A percentile compares a stretch with the other conserved stretches of the same genome.
Evolutionary conservation across 805 yeast genomes (phyloP).

Genomic region (Starmerella stigmatis): DNA sequence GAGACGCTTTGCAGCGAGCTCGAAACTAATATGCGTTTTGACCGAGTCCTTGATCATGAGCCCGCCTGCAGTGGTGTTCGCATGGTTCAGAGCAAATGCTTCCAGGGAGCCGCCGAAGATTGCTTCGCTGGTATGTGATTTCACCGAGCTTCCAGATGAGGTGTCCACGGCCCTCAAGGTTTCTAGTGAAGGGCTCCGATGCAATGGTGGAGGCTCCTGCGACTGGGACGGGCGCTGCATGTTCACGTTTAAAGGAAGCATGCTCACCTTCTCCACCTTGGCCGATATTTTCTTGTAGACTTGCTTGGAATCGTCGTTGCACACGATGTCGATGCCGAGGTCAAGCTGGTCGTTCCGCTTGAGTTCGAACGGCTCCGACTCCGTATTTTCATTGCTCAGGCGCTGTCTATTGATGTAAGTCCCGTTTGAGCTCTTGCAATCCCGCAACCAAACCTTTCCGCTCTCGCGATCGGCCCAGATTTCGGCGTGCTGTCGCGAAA

Average conservation of each 20-base stretch:
- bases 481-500: slow-evolving; percentile 90
- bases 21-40: slow-evolving; percentile 27
- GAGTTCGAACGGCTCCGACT: slow-evolving; percentile 46
- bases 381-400: slow-evolving; percentile 48
- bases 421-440: slow-evolving; percentile 87
- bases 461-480: slow-evolving; percentile 55
- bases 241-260: slow-evolving; percentile 37
- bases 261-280: slow-evolving; percentile 59
- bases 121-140: slow-evolving; percentile 20
- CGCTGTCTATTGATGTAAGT: slow-evolving; percentile 76
- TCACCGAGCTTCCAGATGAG: neutral
- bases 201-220: slow-evolving; percentile 6
- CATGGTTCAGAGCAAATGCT: slow-evolving; percentile 30
- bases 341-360: slow-evolving; percentile 80
- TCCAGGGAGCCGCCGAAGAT: slow-evolving; percentile 32
- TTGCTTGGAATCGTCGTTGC: slow-evolving; percentile 39
- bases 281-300: slow-evolving; percentile 84
- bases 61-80: slow-evolving; percentile 31
- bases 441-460: slow-evolving; percentile 67
- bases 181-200: slow-evolving; percentile 19
- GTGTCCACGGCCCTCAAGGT: slow-evolving; percentile 12
- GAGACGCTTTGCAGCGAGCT: slow-evolving; percentile 30
- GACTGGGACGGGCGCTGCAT: slow-evolving; percentile 8
- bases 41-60: slow-evolving; percentile 29
- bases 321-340: slow-evolving; percentile 73